Conservation (phyloP, 140 eudicot species). For the Stevia rebaudiana region DNA sequence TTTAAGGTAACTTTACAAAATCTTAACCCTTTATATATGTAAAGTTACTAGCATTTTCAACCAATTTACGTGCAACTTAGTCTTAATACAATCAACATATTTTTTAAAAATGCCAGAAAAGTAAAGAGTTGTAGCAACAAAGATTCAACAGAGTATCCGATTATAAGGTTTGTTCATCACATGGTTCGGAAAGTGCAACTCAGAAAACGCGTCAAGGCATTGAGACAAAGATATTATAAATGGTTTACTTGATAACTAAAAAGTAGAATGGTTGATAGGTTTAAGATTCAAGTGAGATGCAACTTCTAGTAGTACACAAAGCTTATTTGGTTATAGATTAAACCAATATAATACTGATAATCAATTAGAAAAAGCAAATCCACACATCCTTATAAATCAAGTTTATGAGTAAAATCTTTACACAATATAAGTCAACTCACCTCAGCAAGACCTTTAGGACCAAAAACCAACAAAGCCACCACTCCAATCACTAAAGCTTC, state of each 20-base stretch:
- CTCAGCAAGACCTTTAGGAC: conserved; percentile 99
- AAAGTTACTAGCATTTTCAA: not conserved
- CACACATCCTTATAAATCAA: not conserved
- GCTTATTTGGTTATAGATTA: not conserved
- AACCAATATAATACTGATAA: no score
- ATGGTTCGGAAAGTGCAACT: no score
- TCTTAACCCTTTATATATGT: not conserved
- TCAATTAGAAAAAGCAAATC: not conserved
- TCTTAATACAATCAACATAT: no score
- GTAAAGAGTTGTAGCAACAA: no score
- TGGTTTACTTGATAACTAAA: no score
- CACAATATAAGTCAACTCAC: conserved; percentile 32
- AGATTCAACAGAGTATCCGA: not conserved
- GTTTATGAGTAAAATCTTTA: no score
- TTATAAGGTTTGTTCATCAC: not conserved
- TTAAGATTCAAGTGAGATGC: no score
- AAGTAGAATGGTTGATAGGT: no score
- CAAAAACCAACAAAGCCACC: conserved; percentile 92
- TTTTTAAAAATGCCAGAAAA: no score
- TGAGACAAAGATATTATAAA: no score
- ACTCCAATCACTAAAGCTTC: conserved; percentile 92
- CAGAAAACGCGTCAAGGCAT: no score
- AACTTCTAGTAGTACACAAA: no score
- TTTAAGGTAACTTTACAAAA: not conserved
- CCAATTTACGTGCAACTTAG: not conserved